Evolutionary conservation across 805 yeast genomes (phyloP), one percentile per base, ranked within the genome.

Genomic region (Tetrapisispora nanseiensis): DNA sequence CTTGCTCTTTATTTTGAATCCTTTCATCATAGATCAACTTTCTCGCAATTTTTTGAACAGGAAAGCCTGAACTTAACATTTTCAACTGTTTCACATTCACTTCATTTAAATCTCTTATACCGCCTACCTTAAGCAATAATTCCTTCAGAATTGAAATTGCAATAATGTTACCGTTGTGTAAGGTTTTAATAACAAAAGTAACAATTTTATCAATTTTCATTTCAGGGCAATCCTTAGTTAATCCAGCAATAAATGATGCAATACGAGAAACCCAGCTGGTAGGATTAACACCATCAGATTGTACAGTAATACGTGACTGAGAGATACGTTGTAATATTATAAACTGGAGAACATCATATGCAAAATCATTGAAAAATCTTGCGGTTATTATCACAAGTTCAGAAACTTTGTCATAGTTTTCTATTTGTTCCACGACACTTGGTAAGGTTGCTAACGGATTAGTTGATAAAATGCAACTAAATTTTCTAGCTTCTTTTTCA

Each of bases 351-450:
- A 78, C 83, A 59, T 90, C 97, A 87, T 95, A 86, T 0, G 87
- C 86, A 52, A 82, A 80, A 5, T 66, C 72, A 39, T 80, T 81
- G 57, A 86, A 86, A 54, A 76, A 81, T 32, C 77, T 67, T 0
- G 95, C 86, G 6, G 92, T 76, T 37, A 81, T 81, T 9, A 86
- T 87, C 6, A 90, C 78, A 44, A 90, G 68, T 30, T 76, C 78
- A 35, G 81, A 82, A 48, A 90, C 73, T 55, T 90, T 90, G 55
- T 83, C 95, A 57, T 90, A 90, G 65, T 92, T 86, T 61, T 90
- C 97, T 48, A 90, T 77, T 55, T 86, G 96, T 36, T 77, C 76
- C 10, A 89, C 69, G 36, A 85, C 71, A 0, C 84, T 80, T 19
- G 75, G 64, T 34, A 89, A 74, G 12, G 87, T 76, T 2, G 94